These are phyloP conservation scores for Anaeromyces robustus DNA, from an alignment of 192 early-diverging fungal species.

Conservation along the genomic window DNA sequence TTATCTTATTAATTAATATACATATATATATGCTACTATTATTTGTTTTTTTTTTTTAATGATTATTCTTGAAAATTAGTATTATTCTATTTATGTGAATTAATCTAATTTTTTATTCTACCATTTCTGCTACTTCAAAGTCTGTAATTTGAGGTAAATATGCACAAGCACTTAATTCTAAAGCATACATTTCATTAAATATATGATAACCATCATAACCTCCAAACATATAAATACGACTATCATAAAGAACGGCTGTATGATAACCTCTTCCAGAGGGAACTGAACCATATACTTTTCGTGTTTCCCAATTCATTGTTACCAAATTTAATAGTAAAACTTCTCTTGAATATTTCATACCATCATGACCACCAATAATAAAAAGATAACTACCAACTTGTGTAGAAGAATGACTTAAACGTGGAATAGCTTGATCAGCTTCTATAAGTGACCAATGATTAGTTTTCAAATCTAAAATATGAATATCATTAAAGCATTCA, in stretches of 20 bases:
- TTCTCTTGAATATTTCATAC: slow-evolving; percentile 61
- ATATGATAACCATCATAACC: slow-evolving; percentile 73
- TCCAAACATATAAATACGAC: slow-evolving; percentile 65
- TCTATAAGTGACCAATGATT: slow-evolving; percentile 44
- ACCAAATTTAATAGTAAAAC: slow-evolving; percentile 73
- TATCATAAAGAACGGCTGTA: slow-evolving; percentile 59
- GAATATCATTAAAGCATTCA: slow-evolving; percentile 57
- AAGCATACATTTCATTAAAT: slow-evolving; percentile 68
- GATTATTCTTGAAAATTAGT: background rate
- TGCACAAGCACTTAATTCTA: slow-evolving; percentile 69
- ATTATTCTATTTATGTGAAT: background rate
- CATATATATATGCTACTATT: no score
- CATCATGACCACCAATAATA: slow-evolving; percentile 78
- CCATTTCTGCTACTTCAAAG: slow-evolving; percentile 36
- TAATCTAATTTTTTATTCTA: background rate
- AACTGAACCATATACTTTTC: slow-evolving; percentile 47
- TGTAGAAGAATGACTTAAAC: slow-evolving; percentile 71
- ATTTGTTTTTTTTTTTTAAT: no score
- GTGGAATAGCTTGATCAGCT: slow-evolving; percentile 44
- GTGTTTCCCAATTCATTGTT: slow-evolving; percentile 73
- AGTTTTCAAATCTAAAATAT: slow-evolving; percentile 25
- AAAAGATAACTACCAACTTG: slow-evolving; percentile 83
- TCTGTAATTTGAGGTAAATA: slow-evolving; percentile 81
- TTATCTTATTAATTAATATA: no score
- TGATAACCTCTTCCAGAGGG: slow-evolving; percentile 72